Evolutionary conservation across 2,329 filamentous ascomycete species (phyloP).

Genomic region (Penicillium sp.): DNA sequence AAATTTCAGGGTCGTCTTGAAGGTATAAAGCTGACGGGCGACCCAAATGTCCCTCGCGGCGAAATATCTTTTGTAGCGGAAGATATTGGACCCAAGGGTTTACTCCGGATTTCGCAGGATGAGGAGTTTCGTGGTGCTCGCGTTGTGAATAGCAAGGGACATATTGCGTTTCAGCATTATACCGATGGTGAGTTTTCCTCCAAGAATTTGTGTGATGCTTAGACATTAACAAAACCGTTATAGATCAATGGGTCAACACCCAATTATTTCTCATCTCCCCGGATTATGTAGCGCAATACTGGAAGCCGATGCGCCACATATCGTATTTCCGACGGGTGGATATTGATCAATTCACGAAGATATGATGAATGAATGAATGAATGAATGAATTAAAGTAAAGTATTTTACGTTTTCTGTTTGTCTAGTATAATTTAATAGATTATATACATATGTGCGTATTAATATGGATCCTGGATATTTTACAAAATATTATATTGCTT

Average conservation of each 20-base stretch:
- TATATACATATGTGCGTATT: background rate
- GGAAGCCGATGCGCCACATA: constrained; percentile 55
- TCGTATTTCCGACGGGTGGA: constrained; percentile 44
- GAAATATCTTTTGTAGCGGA: constrained; percentile 77
- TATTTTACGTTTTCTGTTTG: background rate
- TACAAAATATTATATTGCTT: too few relatives aligned
- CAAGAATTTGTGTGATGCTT: background rate
- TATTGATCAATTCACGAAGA: constrained; percentile 35
- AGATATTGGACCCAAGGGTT: constrained; percentile 66
- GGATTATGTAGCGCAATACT: constrained; percentile 77
- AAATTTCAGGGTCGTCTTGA: constrained; percentile 64
- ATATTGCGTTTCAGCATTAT: constrained; percentile 73
- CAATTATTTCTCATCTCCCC: constrained; percentile 75
- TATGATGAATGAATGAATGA: constrained; percentile 16
- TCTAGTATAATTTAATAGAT: background rate
- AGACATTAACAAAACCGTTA: constrained; percentile 15
- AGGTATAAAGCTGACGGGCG: constrained; percentile 87
- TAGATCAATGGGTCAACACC: constrained; percentile 70
- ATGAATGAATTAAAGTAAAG: background rate
- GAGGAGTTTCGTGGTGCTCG: constrained; percentile 68
- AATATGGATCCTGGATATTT: background rate
- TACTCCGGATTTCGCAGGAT: constrained; percentile 62
- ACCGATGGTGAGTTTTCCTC: constrained; percentile 57
- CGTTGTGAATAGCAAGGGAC: constrained; percentile 69
- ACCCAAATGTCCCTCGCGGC: constrained; percentile 82